phyloP scores from a whole-genome alignment of 371 early-diverging fungal species.

The Saksenaea vasiformis region DNA sequence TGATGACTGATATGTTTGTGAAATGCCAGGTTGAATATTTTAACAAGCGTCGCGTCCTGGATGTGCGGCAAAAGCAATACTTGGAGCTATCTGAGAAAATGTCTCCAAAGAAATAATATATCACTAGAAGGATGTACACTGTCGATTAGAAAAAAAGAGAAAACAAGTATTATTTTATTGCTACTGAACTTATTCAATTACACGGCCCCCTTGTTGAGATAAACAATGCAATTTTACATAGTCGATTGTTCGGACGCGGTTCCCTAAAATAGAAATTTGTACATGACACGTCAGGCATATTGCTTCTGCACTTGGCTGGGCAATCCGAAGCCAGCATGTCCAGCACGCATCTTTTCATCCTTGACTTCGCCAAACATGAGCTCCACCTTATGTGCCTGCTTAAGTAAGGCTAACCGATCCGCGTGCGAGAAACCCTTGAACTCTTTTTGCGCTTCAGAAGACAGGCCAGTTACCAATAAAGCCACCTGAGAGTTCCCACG shows the following conservation, averaged over 20 bases:
- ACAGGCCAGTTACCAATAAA: constrained; percentile 13
- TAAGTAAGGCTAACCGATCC: not conserved
- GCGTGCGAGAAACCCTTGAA: constrained; percentile 15
- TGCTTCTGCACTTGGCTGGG: constrained; percentile 10
- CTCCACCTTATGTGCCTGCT: not conserved
- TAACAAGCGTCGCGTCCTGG: constrained; percentile 53
- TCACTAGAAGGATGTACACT: not conserved
- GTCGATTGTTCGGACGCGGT: too few species aligned
- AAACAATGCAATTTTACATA: too few species aligned
- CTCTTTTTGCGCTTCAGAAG: constrained; percentile 7
- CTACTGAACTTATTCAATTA: not conserved
- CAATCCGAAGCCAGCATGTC: constrained; percentile 19
- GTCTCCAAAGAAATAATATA: constrained; percentile 28
- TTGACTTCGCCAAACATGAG: constrained; percentile 12
- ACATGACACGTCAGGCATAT: not conserved
- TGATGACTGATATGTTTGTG: not conserved
- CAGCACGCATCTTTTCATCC: not conserved
- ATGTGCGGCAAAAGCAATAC: constrained; percentile 48
- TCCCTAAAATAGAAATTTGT: not conserved
- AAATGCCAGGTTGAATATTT: constrained; percentile 48
- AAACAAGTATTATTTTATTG: not conserved
- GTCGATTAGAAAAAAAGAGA: not conserved
- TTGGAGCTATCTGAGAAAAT: constrained; percentile 44
- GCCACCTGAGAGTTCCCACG: constrained; percentile 19
- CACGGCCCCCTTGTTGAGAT: too few species aligned